Evolutionary conservation across 176 grass and related monocot genomes (phyloP).

Genomic region (Cenchrus americanus): DNA sequence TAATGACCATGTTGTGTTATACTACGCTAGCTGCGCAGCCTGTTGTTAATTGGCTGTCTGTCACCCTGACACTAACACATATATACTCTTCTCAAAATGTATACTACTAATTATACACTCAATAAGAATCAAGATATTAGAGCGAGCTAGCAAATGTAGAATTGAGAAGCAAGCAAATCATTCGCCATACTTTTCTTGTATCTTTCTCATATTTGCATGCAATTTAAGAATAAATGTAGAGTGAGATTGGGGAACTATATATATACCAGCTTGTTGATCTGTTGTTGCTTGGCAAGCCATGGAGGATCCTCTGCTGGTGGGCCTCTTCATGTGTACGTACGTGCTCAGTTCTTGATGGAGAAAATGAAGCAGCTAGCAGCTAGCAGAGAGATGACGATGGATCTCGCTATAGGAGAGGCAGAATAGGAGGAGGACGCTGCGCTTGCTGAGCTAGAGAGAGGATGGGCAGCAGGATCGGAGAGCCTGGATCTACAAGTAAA

Average conservation of each 20-base stretch:
- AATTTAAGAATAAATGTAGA: neutral
- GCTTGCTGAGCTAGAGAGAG: slow-evolving; percentile 12
- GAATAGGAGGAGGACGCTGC: neutral
- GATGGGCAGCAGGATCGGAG: neutral
- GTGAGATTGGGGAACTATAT: neutral
- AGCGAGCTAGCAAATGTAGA: neutral
- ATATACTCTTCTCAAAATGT: neutral
- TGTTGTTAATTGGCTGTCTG: slow-evolving; percentile 3
- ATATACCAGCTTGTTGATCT: slow-evolving; percentile 43
- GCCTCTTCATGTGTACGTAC: slow-evolving; percentile 60
- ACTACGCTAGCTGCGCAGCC: neutral
- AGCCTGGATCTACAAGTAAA: slow-evolving; percentile 52
- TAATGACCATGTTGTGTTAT: neutral
- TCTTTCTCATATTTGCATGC: slow-evolving; percentile 19
- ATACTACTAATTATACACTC: neutral
- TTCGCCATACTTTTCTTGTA: neutral
- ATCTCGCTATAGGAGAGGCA: slow-evolving; percentile 23
- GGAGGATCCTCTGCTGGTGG: slow-evolving; percentile 41
- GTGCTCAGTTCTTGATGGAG: slow-evolving; percentile 23
- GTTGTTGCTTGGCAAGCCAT: slow-evolving; percentile 20
- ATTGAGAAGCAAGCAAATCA: neutral
- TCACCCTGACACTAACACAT: slow-evolving; percentile 20
- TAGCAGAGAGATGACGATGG: slow-evolving; percentile 16
- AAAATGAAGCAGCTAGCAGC: slow-evolving; percentile 14
- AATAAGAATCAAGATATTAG: neutral